phyloP scores from a whole-genome alignment of 345 rosid genomes.

The Geranium brycei region DNA sequence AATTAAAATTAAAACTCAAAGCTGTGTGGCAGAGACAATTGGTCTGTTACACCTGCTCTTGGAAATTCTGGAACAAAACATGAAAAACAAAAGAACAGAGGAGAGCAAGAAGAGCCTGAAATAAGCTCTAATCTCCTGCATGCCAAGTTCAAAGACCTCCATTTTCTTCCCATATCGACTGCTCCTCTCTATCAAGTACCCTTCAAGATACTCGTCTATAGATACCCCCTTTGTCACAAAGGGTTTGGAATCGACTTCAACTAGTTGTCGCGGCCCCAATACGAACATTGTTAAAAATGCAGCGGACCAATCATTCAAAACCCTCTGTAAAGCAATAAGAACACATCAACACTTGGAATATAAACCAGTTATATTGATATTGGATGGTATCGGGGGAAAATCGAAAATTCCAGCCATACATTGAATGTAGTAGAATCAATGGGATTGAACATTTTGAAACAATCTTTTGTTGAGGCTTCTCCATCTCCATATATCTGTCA shows the following conservation, averaged over 20 bases:
- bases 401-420: slow-evolving; percentile 23
- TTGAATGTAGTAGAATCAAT: slow-evolving; percentile 58
- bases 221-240: slow-evolving; percentile 44
- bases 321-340: slow-evolving; percentile 41
- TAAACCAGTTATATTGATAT: background rate
- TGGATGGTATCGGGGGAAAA: background rate
- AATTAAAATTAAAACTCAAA: slow-evolving; percentile 2
- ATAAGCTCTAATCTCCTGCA: slow-evolving; percentile 93
- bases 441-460: slow-evolving; percentile 96
- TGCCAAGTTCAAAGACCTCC: slow-evolving; percentile 85
- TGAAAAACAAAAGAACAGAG: slow-evolving; percentile 63
- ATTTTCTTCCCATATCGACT: slow-evolving; percentile 70
- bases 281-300: slow-evolving; percentile 65
- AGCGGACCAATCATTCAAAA: slow-evolving; percentile 81
- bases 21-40: slow-evolving; percentile 29
- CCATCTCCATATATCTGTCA: slow-evolving; percentile 76
- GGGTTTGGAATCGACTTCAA: slow-evolving; percentile 28
- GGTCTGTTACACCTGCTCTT: slow-evolving; percentile 59
- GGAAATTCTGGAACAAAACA: slow-evolving; percentile 93
- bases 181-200: slow-evolving; percentile 76
- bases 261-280: slow-evolving; percentile 34
- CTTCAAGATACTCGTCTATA: slow-evolving; percentile 81
- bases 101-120: slow-evolving; percentile 90
- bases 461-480: slow-evolving; percentile 51
- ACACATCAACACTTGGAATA: background rate